Conservation (phyloP, 1,139 yeast genomes). For the Debaryomycetaceae sp. region DNA sequence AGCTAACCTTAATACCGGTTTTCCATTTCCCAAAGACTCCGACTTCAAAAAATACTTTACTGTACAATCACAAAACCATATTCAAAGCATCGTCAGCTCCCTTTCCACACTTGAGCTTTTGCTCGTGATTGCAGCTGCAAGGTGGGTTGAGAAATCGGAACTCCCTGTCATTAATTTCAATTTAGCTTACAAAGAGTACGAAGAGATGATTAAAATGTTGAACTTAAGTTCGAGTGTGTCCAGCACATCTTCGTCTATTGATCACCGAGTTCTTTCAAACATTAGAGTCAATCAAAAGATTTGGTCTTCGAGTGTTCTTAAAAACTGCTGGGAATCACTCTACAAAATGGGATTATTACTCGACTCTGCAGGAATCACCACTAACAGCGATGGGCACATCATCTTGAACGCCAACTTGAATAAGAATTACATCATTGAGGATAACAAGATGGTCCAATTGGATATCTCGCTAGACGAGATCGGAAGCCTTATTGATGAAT, state of each 20-base stretch:
- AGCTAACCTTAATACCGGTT: conserved; percentile 18
- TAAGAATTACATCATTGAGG: conserved; percentile 35
- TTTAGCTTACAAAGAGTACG: conserved; percentile 74
- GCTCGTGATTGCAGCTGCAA: conserved; percentile 67
- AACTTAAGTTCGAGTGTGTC: conserved; percentile 36
- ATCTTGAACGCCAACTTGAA: conserved; percentile 28
- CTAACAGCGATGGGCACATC: conserved; percentile 31
- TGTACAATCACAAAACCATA: conserved; percentile 19
- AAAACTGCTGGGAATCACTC: conserved; percentile 54
- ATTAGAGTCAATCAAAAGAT: conserved; percentile 41
- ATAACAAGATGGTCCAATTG: conserved; percentile 45
- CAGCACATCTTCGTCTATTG: conserved; percentile 27
- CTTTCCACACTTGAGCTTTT: conserved; percentile 69
- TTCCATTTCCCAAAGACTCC: conserved; percentile 32
- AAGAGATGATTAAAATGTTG: conserved; percentile 46
- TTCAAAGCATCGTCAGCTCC: conserved; percentile 34
- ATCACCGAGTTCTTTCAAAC: conserved; percentile 25
- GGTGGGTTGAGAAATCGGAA: conserved; percentile 61
- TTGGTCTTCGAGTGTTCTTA: conserved; percentile 48
- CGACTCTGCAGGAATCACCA: conserved; percentile 30
- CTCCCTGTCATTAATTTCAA: conserved; percentile 65
- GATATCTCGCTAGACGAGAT: conserved; percentile 47
- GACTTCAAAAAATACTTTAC: conserved; percentile 22
- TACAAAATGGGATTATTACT: conserved; percentile 35
- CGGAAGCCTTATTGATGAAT: conserved; percentile 27